Evolutionary conservation across 78 protist species (phyloP), one percentile per base, ranked within the genome.

Genomic region (Guillardia theta): DNA sequence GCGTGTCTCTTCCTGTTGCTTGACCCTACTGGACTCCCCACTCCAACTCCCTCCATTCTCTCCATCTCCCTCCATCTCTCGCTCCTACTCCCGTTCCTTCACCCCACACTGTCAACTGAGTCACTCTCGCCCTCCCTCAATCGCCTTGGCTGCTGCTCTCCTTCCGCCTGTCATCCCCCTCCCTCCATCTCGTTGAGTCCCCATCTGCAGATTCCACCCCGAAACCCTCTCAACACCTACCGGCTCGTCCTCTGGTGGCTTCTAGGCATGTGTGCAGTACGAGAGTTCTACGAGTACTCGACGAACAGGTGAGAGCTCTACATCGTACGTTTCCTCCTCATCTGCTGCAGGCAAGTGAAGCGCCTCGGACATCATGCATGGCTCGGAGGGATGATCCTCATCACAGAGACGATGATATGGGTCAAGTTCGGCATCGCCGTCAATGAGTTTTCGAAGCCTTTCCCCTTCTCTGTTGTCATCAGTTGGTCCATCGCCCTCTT

Each of bases 161-260:
- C 58, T 15, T 10, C 58, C 15, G 58, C 15, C 58, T n/a, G n/a
- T n/a, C n/a, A n/a, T n/a, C n/a, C n/a, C n/a, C n/a, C n/a, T n/a
- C n/a, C n/a, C n/a, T n/a, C n/a, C n/a, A n/a, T n/a, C n/a, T n/a
- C n/a, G n/a, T n/a, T n/a, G n/a, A n/a, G n/a, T n/a, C n/a, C n/a
- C n/a, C n/a, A n/a, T n/a, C n/a, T n/a, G 70, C 70, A 58, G 83
- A 70, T 70, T 2, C 83, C 83, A 12, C 83, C 83, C 46, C 83
- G 83, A 12, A 70, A 70, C 83, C 83, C 83, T 43, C 41, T 70
- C 45, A 70, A 70, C 41, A 33, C 41, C 45, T 4, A 22, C 41
- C 83, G 83, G 83, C 83, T 70, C 33, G 21, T 70, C 45, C 83
- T 70, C 83, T 24, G 9, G 36, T 70, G 83, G 83, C 36, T 24